These are phyloP conservation scores for Chaetothyriales sp. DNA, from an alignment of 2,329 filamentous ascomycete species.

Conservation along the genomic window DNA sequence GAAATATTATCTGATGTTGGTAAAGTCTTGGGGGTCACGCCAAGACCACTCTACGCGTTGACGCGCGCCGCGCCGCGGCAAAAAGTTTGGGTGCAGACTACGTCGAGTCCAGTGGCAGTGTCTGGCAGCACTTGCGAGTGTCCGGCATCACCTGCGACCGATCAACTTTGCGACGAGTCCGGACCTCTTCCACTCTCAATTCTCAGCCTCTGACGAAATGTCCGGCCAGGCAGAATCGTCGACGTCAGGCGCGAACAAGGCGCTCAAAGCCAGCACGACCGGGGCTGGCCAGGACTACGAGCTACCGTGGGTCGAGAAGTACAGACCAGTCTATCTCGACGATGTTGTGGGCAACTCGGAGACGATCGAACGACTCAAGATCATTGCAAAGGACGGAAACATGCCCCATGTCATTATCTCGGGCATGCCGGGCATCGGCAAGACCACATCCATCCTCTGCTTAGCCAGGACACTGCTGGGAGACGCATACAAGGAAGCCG, in stretches of 20 bases:
- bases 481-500: conserved; percentile 91
- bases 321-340: conserved; percentile 84
- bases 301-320: conserved; percentile 71
- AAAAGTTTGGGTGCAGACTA: no score
- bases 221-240: conserved; percentile 35
- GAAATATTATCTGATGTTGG: no score
- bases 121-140: no score
- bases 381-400: conserved; percentile 96
- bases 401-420: conserved; percentile 99
- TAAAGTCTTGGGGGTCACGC: no score
- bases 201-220: conserved; percentile 3
- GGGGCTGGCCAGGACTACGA: conserved; percentile 34
- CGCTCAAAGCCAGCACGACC: conserved; percentile 26
- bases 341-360: conserved; percentile 97
- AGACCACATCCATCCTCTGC: conserved; percentile 90
- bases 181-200: no score
- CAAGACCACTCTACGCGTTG: no score
- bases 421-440: conserved; percentile 98
- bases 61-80: no score
- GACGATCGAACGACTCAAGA: conserved; percentile 92
- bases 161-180: no score
- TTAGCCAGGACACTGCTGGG: conserved; percentile 83
- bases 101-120: no score
- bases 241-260: conserved; percentile 29
- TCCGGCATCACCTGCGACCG: no score